Evolutionary conservation across 495 filamentous ascomycete genomes (phyloP).

Genomic region (Hypoxylon intermedium): DNA sequence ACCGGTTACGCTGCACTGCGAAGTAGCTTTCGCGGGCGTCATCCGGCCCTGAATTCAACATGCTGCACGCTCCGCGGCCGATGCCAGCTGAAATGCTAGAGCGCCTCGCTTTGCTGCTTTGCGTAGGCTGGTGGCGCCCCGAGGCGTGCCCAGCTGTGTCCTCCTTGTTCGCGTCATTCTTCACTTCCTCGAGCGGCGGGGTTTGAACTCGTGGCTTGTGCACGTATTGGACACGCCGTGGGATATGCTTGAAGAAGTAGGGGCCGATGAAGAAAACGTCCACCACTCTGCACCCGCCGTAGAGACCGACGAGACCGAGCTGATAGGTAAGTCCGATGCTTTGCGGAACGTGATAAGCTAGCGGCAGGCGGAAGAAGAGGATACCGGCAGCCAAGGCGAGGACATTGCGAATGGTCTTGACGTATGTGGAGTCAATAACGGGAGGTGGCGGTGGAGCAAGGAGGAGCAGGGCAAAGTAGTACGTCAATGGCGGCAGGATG

Average conservation of each 20-base stretch:
- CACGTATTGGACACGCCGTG: conserved; percentile 25
- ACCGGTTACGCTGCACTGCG: conserved; percentile 17
- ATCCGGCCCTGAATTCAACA: conserved; percentile 14
- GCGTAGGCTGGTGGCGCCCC: neutral
- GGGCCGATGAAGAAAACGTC: conserved; percentile 34
- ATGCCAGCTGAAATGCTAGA: conserved; percentile 10
- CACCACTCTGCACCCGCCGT: conserved; percentile 28
- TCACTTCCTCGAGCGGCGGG: neutral
- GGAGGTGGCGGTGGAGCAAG: conserved; percentile 30
- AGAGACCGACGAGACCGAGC: conserved; percentile 29
- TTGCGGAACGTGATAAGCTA: conserved; percentile 29
- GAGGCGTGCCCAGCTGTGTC: neutral
- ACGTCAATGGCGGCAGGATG: conserved; percentile 19
- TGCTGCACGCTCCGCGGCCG: conserved; percentile 5
- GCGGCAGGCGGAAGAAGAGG: conserved; percentile 31
- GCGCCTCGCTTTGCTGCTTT: neutral
- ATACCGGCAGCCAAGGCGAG: conserved; percentile 20
- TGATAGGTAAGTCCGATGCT: conserved; percentile 35
- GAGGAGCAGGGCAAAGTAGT: conserved; percentile 25
- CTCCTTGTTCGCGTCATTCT: neutral
- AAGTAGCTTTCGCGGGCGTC: conserved; percentile 13
- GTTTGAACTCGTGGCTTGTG: conserved; percentile 15
- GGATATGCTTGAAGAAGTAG: conserved; percentile 28
- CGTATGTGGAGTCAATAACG: conserved; percentile 8
- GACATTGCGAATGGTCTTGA: conserved; percentile 18